Conservation (phyloP, 208 protist species). For the Trypanosoma scelopori region DNA sequence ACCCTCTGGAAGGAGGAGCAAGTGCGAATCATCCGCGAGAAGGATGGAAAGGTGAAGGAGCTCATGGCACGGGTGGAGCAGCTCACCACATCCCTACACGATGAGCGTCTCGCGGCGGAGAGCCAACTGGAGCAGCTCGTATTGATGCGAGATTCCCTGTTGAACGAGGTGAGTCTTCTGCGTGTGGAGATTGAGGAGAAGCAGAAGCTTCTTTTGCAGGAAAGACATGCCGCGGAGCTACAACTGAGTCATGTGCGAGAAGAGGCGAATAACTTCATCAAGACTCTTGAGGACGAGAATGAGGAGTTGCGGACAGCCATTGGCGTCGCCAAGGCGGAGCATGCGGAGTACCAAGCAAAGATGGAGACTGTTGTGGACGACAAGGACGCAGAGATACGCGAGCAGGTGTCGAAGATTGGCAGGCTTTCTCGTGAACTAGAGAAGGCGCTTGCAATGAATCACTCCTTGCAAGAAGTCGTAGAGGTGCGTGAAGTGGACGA, state of each 20-base stretch:
- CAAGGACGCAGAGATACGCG: slow-evolving; percentile 50
- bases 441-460: slow-evolving; percentile 69
- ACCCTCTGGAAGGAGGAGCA: slow-evolving; percentile 72
- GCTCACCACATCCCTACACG: slow-evolving; percentile 36
- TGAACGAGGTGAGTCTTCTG: slow-evolving; percentile 63
- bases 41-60: slow-evolving; percentile 62
- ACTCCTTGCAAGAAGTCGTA: slow-evolving; percentile 67
- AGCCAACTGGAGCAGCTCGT: slow-evolving; percentile 59
- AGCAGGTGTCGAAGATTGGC: slow-evolving; percentile 40
- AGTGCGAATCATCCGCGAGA: slow-evolving; percentile 43
- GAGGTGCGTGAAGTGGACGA: slow-evolving; percentile 74
- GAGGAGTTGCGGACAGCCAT: slow-evolving; percentile 38
- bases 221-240: slow-evolving; percentile 30
- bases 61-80: slow-evolving; percentile 47
- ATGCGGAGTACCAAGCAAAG: slow-evolving; percentile 46
- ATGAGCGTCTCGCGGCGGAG: slow-evolving; percentile 39
- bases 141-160: slow-evolving; percentile 53
- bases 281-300: slow-evolving; percentile 35
- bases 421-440: slow-evolving; percentile 71
- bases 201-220: slow-evolving; percentile 34
- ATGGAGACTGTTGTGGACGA: slow-evolving; percentile 40
- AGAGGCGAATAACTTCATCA: slow-evolving; percentile 41
- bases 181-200: slow-evolving; percentile 46
- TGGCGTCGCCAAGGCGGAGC: slow-evolving; percentile 28
- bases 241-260: slow-evolving; percentile 33